Base-by-base conservation (phyloP, 1,284 basidiomycete genomes). In the Vanrija sp. region DNA sequence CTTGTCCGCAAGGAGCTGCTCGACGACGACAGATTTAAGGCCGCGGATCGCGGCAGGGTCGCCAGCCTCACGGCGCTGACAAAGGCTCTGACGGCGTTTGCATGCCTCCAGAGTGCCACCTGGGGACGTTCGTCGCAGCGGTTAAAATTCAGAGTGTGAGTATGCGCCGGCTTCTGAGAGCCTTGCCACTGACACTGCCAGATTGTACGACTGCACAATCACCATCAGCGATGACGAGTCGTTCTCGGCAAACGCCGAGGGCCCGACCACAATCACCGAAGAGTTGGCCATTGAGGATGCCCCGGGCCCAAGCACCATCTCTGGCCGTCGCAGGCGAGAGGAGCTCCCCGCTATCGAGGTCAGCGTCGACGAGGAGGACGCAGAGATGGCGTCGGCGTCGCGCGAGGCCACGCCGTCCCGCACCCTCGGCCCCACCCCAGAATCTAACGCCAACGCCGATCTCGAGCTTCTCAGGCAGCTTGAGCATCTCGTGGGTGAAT, bases 81-180 rank as follows among this genome's bases (percentile, higher is more conserved):
- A 1, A 80, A 78, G 57, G 78, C 79, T 3, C 59, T 81, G 52
- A 80, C 79, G 2, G 79, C 79, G 0, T 81, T 80, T 63, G 78
- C 78, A 0, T 78, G 78, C 48, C 63, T 81, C 2, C 79, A 80
- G 62, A 75, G 71, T 16, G 77, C 78, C 16, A 81, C 80, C 4
- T 77, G 75, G 68, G 65, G 72, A 25, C 63, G 77, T 18, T 78
- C 73, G 3, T 58, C 68, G 6, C 62, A 65, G 45, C 61, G 64
- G 24, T 54, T 74, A 47, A 71, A 74, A 52, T 69, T 79, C 68
- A 71, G 71, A 45, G 75, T 78, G 73, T 75, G 41, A 68, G 71
- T 65, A 3, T 16, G 16, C 4, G 23, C 25, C 14, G 9, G 23
- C 38, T 24, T 19, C 20, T 16, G 7, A n/a, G n/a, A 27, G 20